Conservation (phyloP, 306 rosid species). For the Vicia villosa region DNA sequence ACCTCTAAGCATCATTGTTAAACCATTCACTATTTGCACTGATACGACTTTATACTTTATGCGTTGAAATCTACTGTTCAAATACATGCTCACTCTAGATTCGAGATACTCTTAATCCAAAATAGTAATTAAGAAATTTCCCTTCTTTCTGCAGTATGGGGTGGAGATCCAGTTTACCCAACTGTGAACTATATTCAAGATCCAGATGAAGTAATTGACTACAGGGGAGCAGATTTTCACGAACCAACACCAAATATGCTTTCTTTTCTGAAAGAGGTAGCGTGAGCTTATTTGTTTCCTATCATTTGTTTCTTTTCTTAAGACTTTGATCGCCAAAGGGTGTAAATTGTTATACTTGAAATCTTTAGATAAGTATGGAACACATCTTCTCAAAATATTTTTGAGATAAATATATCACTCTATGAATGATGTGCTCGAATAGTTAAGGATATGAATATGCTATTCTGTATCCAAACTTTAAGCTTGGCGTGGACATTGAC, state of each 20-base stretch:
- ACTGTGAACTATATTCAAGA: conserved; percentile 96
- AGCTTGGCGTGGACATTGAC: too few relatives aligned
- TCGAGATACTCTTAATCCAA: conserved; percentile 5
- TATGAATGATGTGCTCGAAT: too few relatives aligned
- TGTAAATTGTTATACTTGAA: conserved; percentile 15
- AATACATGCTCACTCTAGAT: conserved; percentile 4
- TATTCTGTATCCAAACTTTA: too few relatives aligned
- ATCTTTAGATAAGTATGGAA: conserved; percentile 28
- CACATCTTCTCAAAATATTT: neutral
- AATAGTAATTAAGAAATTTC: conserved; percentile 25
- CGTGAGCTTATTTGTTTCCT: conserved; percentile 20
- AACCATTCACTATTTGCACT: conserved; percentile 27
- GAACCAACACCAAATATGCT: conserved; percentile 93
- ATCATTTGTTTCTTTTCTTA: neutral
- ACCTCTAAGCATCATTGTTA: conserved; percentile 6
- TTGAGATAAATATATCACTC: conserved; percentile 7
- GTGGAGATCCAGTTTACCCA: conserved; percentile 99
- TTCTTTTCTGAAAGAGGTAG: conserved; percentile 76
- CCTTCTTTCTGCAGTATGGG: conserved; percentile 84
- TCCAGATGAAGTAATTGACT: conserved; percentile 80
- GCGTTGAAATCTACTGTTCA: conserved; percentile 12
- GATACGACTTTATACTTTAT: conserved; percentile 15
- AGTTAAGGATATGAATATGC: too few relatives aligned
- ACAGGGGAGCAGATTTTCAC: conserved; percentile 89
- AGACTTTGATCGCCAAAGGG: conserved; percentile 35